phyloP scores from a whole-genome alignment of 306 rosid genomes.

The Fragaria nilgerrensis region DNA sequence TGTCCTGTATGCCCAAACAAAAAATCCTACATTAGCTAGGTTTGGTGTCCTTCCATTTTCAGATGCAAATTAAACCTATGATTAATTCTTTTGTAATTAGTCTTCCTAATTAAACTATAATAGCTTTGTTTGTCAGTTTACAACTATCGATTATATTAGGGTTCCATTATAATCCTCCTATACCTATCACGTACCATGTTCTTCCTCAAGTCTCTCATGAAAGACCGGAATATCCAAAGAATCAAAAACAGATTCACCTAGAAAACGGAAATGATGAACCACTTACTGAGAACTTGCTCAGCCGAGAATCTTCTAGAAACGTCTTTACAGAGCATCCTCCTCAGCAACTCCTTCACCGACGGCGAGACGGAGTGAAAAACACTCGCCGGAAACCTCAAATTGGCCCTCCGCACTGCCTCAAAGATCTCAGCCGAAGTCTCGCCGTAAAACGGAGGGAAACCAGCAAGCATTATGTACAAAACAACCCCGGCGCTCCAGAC shows the following conservation, averaged over 20 bases:
- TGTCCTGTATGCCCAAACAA: slow-evolving; percentile 41
- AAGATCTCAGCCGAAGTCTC: slow-evolving; percentile 58
- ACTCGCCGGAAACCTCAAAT: slow-evolving; percentile 54
- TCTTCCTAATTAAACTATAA: not conserved
- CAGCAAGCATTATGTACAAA: slow-evolving; percentile 59
- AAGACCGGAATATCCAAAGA: not conserved
- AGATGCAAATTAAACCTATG: not conserved
- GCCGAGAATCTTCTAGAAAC: slow-evolving; percentile 61
- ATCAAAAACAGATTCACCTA: not conserved
- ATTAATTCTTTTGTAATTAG: not conserved
- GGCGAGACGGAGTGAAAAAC: slow-evolving; percentile 46
- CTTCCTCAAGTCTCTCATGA: not conserved
- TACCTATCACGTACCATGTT: not conserved
- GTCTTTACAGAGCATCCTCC: slow-evolving; percentile 63
- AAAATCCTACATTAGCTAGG: slow-evolving; percentile 3
- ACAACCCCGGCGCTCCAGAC: slow-evolving; percentile 88
- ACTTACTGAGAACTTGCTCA: slow-evolving; percentile 63
- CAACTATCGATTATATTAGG: not conserved
- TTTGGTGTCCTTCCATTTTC: not conserved
- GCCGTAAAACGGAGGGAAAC: slow-evolving; percentile 60
- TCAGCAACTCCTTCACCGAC: slow-evolving; percentile 55
- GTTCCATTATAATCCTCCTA: not conserved
- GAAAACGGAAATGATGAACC: not conserved
- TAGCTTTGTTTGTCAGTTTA: not conserved
- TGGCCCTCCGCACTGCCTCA: slow-evolving; percentile 54